These are phyloP conservation scores for Gamsiella multidivaricata DNA, from an alignment of 192 early-diverging fungal species.

Conservation along the genomic window DNA sequence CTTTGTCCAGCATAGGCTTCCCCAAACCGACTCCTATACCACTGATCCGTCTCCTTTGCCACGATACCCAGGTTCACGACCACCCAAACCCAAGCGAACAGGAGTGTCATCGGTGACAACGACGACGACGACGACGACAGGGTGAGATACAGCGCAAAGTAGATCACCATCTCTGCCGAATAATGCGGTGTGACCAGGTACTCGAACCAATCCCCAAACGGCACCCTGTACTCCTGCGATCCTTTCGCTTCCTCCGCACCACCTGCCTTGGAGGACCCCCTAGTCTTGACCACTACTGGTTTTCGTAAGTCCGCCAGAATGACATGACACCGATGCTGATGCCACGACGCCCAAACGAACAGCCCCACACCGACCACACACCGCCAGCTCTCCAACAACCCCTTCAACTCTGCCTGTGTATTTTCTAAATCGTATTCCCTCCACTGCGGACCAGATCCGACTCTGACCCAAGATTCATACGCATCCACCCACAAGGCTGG, in stretches of 20 bases:
- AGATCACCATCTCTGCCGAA: conserved; percentile 77
- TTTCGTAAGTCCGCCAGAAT: conserved; percentile 72
- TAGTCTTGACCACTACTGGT: background rate
- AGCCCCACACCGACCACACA: conserved; percentile 48
- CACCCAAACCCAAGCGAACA: conserved; percentile 68
- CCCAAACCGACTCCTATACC: conserved; percentile 75
- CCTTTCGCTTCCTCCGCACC: background rate
- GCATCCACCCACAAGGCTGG: conserved; percentile 64
- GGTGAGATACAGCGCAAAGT: conserved; percentile 67
- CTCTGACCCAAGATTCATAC: conserved; percentile 15
- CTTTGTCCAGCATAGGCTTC: conserved; percentile 46
- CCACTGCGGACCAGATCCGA: background rate
- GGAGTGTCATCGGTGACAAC: conserved; percentile 15
- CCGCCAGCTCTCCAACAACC: conserved; percentile 1
- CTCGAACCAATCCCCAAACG: conserved; percentile 75
- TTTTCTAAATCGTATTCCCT: background rate
- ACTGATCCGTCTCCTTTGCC: conserved; percentile 72
- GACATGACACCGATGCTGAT: conserved; percentile 72
- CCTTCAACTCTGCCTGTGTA: background rate
- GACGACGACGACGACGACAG: conserved; percentile 7
- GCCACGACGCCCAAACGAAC: conserved; percentile 68
- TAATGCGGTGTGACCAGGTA: conserved; percentile 75
- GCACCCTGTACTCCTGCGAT: conserved; percentile 62
- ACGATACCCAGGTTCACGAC: conserved; percentile 69
- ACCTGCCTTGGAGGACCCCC: background rate